Percentiles rank a stretch among this genome's conserved stretches.
phyloP scores from a whole-genome alignment of 2,329 filamentous ascomycete genomes.

The Cryphonectria japonica region DNA sequence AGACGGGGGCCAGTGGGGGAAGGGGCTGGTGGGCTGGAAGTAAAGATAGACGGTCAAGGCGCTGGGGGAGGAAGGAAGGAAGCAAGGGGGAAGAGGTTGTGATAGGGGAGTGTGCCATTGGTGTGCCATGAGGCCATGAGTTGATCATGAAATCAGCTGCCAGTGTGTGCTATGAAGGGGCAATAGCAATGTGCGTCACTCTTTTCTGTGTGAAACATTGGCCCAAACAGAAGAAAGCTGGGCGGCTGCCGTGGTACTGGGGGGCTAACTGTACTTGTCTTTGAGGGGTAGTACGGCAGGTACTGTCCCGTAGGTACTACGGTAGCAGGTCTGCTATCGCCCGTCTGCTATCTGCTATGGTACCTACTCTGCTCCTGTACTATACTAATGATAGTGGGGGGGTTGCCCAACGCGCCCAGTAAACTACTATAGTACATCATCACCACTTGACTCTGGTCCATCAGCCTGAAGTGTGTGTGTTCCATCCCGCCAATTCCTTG shows the following conservation, averaged over 20 bases:
- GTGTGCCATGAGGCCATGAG: too few species aligned
- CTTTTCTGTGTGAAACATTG: not conserved
- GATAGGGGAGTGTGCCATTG: not conserved
- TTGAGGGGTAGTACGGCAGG: not conserved
- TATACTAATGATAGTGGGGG: conserved; percentile 9
- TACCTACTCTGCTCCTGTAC: too few species aligned
- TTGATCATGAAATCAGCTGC: not conserved
- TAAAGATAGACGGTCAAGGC: conserved; percentile 1
- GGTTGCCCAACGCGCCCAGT: not conserved
- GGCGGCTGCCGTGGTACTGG: not conserved
- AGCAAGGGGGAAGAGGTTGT: not conserved
- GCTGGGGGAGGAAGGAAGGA: not conserved
- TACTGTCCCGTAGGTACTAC: not conserved
- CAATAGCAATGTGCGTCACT: not conserved
- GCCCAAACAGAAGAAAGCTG: not conserved
- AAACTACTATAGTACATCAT: conserved; percentile 13
- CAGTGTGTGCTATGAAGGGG: not conserved
- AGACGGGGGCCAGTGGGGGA: not conserved
- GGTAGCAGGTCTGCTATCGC: conserved; percentile 8
- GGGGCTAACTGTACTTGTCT: not conserved
- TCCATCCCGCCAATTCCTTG: not conserved
- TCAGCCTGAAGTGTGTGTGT: not conserved
- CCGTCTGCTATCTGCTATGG: not conserved
- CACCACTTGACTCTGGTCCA: conserved; percentile 12
- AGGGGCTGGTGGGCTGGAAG: not conserved